Evolutionary conservation across 495 filamentous ascomycete species (phyloP).

Genomic region (Lineolata rhizophorae): DNA sequence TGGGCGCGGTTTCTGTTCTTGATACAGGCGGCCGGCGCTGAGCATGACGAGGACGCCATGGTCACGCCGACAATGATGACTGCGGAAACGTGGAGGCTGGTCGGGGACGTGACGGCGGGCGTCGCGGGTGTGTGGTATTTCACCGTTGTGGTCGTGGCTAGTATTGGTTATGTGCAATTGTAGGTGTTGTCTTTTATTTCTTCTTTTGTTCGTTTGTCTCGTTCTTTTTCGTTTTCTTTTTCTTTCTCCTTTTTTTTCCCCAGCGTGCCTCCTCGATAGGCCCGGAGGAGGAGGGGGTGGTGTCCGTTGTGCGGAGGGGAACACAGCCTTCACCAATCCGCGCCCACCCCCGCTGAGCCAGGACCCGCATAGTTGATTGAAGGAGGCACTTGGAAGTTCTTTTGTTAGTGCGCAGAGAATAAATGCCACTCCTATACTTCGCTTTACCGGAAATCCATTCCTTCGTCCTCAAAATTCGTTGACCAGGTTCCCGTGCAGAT

Average conservation of each 20-base stretch:
- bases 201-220: background rate
- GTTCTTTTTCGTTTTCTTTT: background rate
- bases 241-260: background rate
- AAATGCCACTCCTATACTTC: too few species aligned
- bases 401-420: too few species aligned
- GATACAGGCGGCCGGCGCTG: too few species aligned
- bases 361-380: background rate
- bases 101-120: too few species aligned
- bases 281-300: background rate
- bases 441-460: too few species aligned
- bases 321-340: background rate
- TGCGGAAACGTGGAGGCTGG: too few species aligned
- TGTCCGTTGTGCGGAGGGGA: background rate
- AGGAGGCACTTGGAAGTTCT: background rate
- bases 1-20: too few species aligned
- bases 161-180: background rate
- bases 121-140: too few species aligned
- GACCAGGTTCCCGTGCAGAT: too few species aligned
- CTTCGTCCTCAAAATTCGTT: too few species aligned
- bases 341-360: background rate
- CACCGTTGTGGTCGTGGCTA: background rate
- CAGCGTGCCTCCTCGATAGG: background rate
- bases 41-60: too few species aligned
- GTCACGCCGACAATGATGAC: too few species aligned
- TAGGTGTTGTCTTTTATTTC: constrained; percentile 12